Base-by-base conservation (phyloP, 1,284 basidiomycete genomes). In the Apiotrichum brassicae region DNA sequence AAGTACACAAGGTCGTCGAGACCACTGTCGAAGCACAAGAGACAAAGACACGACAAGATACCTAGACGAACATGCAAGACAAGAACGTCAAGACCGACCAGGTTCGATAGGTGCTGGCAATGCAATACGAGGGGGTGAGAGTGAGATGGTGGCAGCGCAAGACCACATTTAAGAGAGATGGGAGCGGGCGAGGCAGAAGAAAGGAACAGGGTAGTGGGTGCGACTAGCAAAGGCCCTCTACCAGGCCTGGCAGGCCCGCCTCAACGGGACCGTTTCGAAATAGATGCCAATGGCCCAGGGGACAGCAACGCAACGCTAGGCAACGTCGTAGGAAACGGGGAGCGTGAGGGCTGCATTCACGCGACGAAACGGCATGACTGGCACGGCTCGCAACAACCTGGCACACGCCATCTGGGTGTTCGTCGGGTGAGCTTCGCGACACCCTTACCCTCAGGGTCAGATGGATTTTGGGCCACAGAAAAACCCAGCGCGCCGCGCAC, bases 231-330 rank as follows among this genome's bases (percentile, higher is more conserved):
- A 22, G 14, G n/a, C 12, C 35, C 35, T 19, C 36, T 37, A 12
- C 26, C 40, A 16, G 40, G 28, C 28, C 8, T 8, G n/a, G n/a
- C n/a, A n/a, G n/a, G n/a, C n/a, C n/a, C n/a, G n/a, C n/a, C n/a
- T n/a, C n/a, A n/a, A n/a, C 47, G 54, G 54, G 50, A 56, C 40
- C 33, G 54, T 56, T 56, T 56, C 54, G 54, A 44, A 46, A 47
- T 48, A 45, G 48, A 48, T 47, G 46, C 45, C 30, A 47, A 9
- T 34, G 46, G 22, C 14, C 26, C 26, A 32, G 26, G 35, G 35
- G 36, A 13, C n/a, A 22, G 16, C 35, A 38, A 46, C 33, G 32
- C 39, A 22, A 24, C 33, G 32, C 41, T 11, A 44, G 7, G 40
- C 38, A 28, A 40, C 38, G 24, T 25, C n/a, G 24, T 8, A 40